Percentiles rank a stretch among this genome's conserved stretches.
These are phyloP conservation scores for Hanseniaspora thailandica DNA, from an alignment of 805 yeast genomes.

Conservation along the genomic window DNA sequence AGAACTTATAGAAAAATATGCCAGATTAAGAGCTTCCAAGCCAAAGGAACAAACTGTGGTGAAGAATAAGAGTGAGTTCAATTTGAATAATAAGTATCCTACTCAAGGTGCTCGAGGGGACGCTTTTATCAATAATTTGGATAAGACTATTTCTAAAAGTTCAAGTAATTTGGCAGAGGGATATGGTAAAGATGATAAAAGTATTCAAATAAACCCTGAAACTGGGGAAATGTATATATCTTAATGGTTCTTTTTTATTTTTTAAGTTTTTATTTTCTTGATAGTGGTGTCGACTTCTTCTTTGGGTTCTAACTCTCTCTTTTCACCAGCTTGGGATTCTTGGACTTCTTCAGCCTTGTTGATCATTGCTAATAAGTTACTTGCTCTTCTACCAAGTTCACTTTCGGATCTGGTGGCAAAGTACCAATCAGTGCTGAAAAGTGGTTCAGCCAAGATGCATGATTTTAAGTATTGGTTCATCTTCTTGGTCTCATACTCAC, in stretches of 20 bases:
- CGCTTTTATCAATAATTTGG: not conserved
- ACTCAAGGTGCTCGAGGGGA: not conserved
- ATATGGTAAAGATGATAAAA: not conserved
- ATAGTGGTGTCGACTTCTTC: slow-evolving; percentile 17
- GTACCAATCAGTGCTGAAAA: slow-evolving; percentile 65
- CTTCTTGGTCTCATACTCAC: slow-evolving; percentile 38
- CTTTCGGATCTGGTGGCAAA: slow-evolving; percentile 58
- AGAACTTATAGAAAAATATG: slow-evolving; percentile 50
- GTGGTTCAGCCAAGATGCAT: slow-evolving; percentile 46
- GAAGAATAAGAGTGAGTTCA: slow-evolving; percentile 15
- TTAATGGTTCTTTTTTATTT: not conserved
- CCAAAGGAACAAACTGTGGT: slow-evolving; percentile 33
- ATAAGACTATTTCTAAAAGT: not conserved
- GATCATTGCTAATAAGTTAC: slow-evolving; percentile 53
- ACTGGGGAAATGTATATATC: slow-evolving; percentile 12
- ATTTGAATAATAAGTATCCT: not conserved
- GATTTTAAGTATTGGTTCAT: slow-evolving; percentile 54
- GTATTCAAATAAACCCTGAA: slow-evolving; percentile 7
- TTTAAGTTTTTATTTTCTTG: not conserved
- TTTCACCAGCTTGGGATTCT: slow-evolving; percentile 34
- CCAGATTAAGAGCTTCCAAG: slow-evolving; percentile 41
- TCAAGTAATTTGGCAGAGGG: not conserved
- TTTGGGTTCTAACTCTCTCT: slow-evolving; percentile 30
- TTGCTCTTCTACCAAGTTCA: slow-evolving; percentile 59
- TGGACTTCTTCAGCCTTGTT: slow-evolving; percentile 61